Conservation (phyloP, 1,139 yeast species). For the Candida frijolesensis region DNA sequence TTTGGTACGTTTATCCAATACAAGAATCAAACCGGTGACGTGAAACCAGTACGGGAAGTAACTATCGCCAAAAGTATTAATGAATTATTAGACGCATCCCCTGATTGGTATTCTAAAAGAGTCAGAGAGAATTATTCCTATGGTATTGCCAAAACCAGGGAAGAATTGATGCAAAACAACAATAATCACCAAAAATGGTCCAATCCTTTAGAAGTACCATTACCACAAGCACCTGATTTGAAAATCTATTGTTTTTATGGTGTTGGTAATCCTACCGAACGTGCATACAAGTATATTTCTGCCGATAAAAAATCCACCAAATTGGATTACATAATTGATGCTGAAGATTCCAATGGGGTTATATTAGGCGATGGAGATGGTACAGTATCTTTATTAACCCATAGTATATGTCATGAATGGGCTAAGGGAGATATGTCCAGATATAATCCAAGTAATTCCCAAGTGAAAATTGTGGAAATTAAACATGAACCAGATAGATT, state of each 20-base stretch:
- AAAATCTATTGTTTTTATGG: conserved; percentile 91
- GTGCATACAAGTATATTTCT: conserved; percentile 78
- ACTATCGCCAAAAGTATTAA: conserved; percentile 72
- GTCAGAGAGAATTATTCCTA: conserved; percentile 72
- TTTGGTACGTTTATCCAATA: conserved; percentile 81
- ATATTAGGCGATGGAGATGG: conserved; percentile 94
- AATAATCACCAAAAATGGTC: conserved; percentile 79
- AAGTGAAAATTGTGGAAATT: conserved; percentile 84
- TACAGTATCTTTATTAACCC: conserved; percentile 85
- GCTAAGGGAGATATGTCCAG: conserved; percentile 60
- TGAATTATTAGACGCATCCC: conserved; percentile 62
- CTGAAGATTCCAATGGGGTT: conserved; percentile 61
- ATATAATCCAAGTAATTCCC: conserved; percentile 77
- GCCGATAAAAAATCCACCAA: conserved; percentile 60
- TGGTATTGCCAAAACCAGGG: conserved; percentile 65
- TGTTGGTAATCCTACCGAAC: conserved; percentile 92
- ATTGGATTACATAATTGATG: conserved; percentile 69
- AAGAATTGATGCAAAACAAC: conserved; percentile 65
- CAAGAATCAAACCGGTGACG: conserved; percentile 28
- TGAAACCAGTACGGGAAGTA: conserved; percentile 38
- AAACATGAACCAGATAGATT: conserved; percentile 90
- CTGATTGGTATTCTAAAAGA: conserved; percentile 73
- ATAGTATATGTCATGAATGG: conserved; percentile 83
- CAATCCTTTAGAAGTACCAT: conserved; percentile 87
- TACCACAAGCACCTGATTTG: conserved; percentile 93